Evolutionary conservation across 345 rosid species (phyloP).

Genomic region (Acer campestre): DNA sequence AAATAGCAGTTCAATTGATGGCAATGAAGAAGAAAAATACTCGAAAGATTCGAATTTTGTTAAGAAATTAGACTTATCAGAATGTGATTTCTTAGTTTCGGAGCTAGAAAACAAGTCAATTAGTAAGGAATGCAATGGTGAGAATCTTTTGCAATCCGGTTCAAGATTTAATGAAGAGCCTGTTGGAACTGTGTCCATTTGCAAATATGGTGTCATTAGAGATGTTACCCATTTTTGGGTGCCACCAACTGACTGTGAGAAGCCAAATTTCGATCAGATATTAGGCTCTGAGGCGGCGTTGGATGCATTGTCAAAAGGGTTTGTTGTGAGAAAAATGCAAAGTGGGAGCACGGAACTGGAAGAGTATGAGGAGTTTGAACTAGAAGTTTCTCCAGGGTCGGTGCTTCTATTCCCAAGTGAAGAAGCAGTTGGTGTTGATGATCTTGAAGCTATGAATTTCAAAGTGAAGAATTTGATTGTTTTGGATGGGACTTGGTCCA

Average conservation of each 20-base stretch:
- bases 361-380: conserved; percentile 59
- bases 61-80: not conserved
- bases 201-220: conserved; percentile 46
- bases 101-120: conserved; percentile 12
- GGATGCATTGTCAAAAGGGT: conserved; percentile 60
- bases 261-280: conserved; percentile 42
- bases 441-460: conserved; percentile 41
- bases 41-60: not conserved
- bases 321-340: conserved; percentile 54
- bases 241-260: conserved; percentile 12
- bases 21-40: not conserved
- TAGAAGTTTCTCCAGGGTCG: conserved; percentile 62
- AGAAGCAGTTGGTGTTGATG: conserved; percentile 47
- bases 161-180: conserved; percentile 20
- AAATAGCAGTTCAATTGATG: conserved; percentile 21
- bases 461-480: conserved; percentile 71
- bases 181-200: conserved; percentile 33
- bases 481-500: conserved; percentile 87
- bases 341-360: conserved; percentile 28
- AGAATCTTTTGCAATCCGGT: conserved; percentile 4
- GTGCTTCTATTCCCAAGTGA: conserved; percentile 68
- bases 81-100: conserved; percentile 4
- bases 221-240: conserved; percentile 32
- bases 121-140: not conserved
- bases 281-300: conserved; percentile 38